These are phyloP conservation scores for Candida oleophila DNA, from an alignment of 805 yeast species.

Conservation along the genomic window DNA sequence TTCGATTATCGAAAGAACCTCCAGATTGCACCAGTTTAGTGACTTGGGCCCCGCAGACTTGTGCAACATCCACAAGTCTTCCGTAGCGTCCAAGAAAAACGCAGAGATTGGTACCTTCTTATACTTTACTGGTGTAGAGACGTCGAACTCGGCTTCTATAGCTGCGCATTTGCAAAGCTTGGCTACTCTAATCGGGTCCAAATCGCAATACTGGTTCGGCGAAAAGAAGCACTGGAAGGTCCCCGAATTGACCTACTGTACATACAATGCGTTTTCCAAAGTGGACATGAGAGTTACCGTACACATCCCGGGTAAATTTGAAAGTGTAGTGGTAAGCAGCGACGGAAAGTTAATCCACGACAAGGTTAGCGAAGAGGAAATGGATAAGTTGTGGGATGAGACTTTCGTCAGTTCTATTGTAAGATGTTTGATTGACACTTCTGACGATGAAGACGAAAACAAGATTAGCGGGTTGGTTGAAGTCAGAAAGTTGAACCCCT, in stretches of 20 bases:
- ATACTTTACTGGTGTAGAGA: constrained; percentile 74
- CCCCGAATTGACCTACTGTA: constrained; percentile 66
- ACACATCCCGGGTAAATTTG: constrained; percentile 73
- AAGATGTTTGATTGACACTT: constrained; percentile 64
- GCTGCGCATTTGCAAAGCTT: constrained; percentile 72
- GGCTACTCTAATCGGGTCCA: constrained; percentile 58
- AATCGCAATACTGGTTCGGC: constrained; percentile 77
- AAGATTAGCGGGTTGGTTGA: constrained; percentile 67
- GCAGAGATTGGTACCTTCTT: constrained; percentile 67
- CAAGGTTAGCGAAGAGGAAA: constrained; percentile 54
- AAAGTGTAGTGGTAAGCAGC: constrained; percentile 47
- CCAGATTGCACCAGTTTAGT: constrained; percentile 53
- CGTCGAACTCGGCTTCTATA: constrained; percentile 72
- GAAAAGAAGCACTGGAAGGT: constrained; percentile 69
- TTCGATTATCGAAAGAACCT: constrained; percentile 63
- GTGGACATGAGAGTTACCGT: constrained; percentile 72
- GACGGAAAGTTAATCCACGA: constrained; percentile 57
- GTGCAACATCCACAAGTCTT: constrained; percentile 48
- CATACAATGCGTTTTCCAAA: constrained; percentile 59
- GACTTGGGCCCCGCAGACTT: constrained; percentile 76
- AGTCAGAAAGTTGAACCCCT: constrained; percentile 79
- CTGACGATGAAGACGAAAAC: constrained; percentile 68
- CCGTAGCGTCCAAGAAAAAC: constrained; percentile 39
- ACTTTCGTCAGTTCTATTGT: constrained; percentile 70
- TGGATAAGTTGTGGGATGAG: constrained; percentile 48